These are phyloP conservation scores for Stemphylium beticola DNA, from an alignment of 2,329 filamentous ascomycete genomes.

Conservation along the genomic window DNA sequence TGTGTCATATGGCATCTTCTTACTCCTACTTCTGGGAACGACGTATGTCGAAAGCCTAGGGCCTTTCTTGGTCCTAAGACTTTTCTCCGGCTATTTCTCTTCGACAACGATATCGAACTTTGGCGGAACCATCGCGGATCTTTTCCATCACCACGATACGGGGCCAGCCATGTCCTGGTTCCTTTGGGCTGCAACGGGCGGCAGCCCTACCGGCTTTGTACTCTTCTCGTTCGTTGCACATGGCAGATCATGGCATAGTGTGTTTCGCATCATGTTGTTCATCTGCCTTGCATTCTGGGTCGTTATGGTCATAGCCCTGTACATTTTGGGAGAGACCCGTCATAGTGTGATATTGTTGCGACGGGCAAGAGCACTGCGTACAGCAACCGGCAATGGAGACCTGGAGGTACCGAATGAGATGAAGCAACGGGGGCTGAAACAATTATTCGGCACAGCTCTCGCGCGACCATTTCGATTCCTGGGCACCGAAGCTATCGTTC, in stretches of 20 bases:
- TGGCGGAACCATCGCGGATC: slow-evolving; percentile 55
- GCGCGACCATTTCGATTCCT: slow-evolving; percentile 57
- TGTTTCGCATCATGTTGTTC: slow-evolving; percentile 56
- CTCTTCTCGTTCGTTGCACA: slow-evolving; percentile 56
- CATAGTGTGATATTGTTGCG: slow-evolving; percentile 54
- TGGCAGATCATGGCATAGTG: slow-evolving; percentile 51
- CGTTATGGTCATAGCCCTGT: slow-evolving; percentile 49
- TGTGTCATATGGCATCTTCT: slow-evolving; percentile 51
- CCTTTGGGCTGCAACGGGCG: slow-evolving; percentile 56
- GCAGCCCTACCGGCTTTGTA: slow-evolving; percentile 55
- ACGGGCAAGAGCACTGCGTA: slow-evolving; percentile 40
- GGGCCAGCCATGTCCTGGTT: slow-evolving; percentile 53
- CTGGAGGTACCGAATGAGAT: slow-evolving; percentile 48
- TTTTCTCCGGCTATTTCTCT: slow-evolving; percentile 55
- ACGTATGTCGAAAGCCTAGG: slow-evolving; percentile 52
- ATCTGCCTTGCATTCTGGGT: slow-evolving; percentile 55
- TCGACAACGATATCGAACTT: slow-evolving; percentile 50
- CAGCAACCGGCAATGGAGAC: slow-evolving; percentile 29
- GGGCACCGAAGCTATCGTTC: slow-evolving; percentile 55
- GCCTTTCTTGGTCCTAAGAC: slow-evolving; percentile 52
- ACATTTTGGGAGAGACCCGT: slow-evolving; percentile 51
- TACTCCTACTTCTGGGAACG: slow-evolving; percentile 53
- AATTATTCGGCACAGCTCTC: slow-evolving; percentile 53
- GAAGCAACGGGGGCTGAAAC: slow-evolving; percentile 47
- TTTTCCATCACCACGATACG: slow-evolving; percentile 52